Base-by-base conservation (phyloP, 1,284 basidiomycete species). In the Coriolopsis trogii region DNA sequence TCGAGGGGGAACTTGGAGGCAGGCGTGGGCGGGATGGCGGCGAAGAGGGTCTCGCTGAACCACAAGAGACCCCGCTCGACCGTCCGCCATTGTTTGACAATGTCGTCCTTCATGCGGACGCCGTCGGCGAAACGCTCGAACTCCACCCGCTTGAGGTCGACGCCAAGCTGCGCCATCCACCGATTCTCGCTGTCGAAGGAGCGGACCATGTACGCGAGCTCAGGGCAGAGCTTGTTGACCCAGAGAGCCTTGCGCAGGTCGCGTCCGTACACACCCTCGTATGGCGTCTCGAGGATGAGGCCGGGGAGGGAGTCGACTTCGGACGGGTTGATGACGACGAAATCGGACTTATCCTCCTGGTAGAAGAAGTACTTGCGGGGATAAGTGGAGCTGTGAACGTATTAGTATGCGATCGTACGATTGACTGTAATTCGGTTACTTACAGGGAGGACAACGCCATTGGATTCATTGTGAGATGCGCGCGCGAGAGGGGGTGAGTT, bases 131-230 rank as follows among this genome's bases (percentile, higher is more conserved):
- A 13, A 18, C 47, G 20, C 15, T 42, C 33, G 15, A 47, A 41
- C 30, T n/a, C 39, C 6, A 52, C 38, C 3, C n/a, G 16, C 26
- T 29, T 9, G 10, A n/a, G 20, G 39, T 46, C 15, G 28, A 42
- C 10, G 6, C 25, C 24, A 3, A 52, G 34, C 4, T 28, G 39
- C 3, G 45, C 39, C 15, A 52, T 34, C 41, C 36, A 47, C 5
- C 8, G 13, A 28, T 16, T 25, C 4, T 52, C 45, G 2, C 24
- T 21, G 21, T 43, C n/a, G 6, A 18, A 42, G 1, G 26, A n/a
- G 15, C 36, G 25, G 16, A 47, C 45, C 44, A 52, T 38, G 21
- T 52, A 52, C n/a, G 51, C 51, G 26, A 52, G 40, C 24, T 52
- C 51, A 10, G 40, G 51, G 20, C 16, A 39, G 4, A 16, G 30